These are phyloP conservation scores for Talaromyces sp. DNA, from an alignment of 2,329 filamentous ascomycete genomes.

Conservation along the genomic window DNA sequence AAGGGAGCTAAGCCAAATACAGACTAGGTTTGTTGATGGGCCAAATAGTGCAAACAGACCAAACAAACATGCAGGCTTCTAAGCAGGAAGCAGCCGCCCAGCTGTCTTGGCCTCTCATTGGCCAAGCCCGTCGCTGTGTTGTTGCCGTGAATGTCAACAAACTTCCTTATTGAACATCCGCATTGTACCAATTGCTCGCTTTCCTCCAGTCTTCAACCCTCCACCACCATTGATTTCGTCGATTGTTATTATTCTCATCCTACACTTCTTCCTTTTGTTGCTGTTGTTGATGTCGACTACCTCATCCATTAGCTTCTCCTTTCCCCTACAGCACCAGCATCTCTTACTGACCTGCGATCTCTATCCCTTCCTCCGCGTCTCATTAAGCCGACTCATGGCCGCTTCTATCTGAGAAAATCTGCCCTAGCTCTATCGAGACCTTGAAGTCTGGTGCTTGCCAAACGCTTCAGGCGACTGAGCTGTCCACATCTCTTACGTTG, in stretches of 20 bases:
- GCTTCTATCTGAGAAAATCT: constrained; percentile 7
- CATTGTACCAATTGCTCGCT: not conserved
- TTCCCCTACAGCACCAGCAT: not conserved
- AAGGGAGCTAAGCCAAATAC: constrained; percentile 21
- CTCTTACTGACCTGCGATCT: constrained; percentile 19
- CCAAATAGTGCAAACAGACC: constrained; percentile 4
- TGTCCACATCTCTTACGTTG: constrained; percentile 3
- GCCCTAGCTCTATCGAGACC: not conserved
- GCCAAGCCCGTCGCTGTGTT: constrained; percentile 1
- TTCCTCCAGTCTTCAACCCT: constrained; percentile 21
- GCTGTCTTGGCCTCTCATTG: not conserved
- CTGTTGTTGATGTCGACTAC: constrained; percentile 20
- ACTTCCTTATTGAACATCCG: constrained; percentile 13
- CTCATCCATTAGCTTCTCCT: constrained; percentile 15
- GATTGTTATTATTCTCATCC: not conserved
- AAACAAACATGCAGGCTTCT: not conserved
- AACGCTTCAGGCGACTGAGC: constrained; percentile 1
- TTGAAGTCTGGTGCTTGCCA: constrained; percentile 3
- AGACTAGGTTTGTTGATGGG: constrained; percentile 23
- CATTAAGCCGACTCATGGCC: constrained; percentile 11
- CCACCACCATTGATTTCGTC: not conserved
- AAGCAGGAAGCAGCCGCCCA: not conserved
- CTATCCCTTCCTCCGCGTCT: constrained; percentile 15
- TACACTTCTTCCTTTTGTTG: not conserved
- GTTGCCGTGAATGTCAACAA: constrained; percentile 13